A percentile compares a stretch with the other conserved stretches of the same genome.
These are phyloP conservation scores for Yarrowia bubula DNA, from an alignment of 805 yeast genomes.

Conservation along the genomic window DNA sequence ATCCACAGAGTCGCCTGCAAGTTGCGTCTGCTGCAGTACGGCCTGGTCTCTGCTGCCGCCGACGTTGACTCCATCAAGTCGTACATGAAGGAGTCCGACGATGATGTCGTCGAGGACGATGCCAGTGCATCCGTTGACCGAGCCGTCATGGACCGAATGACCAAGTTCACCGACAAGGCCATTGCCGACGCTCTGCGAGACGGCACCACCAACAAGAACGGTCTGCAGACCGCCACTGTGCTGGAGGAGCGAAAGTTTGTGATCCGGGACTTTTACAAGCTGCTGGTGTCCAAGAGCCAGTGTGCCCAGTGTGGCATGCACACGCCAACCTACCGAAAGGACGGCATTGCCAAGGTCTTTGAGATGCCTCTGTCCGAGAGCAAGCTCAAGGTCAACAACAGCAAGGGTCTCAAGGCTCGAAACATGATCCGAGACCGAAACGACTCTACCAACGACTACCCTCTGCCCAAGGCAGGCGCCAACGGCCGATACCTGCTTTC, in stretches of 20 bases:
- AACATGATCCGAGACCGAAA: constrained; percentile 55
- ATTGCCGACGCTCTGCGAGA: constrained; percentile 72
- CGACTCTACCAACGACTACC: constrained; percentile 40
- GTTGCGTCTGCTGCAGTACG: constrained; percentile 79
- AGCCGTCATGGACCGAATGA: constrained; percentile 55
- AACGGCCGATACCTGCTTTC: constrained; percentile 86
- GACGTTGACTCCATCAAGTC: constrained; percentile 65
- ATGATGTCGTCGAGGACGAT: constrained; percentile 38
- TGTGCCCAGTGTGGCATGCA: constrained; percentile 97
- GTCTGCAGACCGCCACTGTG: constrained; percentile 79
- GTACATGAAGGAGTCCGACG: constrained; percentile 50
- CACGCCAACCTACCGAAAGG: constrained; percentile 92
- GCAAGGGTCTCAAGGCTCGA: constrained; percentile 72
- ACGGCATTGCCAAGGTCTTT: constrained; percentile 88
- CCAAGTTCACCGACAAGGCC: constrained; percentile 64
- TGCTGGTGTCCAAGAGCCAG: constrained; percentile 70
- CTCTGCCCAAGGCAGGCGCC: constrained; percentile 52
- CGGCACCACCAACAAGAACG: constrained; percentile 65
- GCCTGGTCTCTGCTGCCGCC: constrained; percentile 73
- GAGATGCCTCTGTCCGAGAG: constrained; percentile 82
- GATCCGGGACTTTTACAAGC: constrained; percentile 64
- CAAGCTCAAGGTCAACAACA: constrained; percentile 71
- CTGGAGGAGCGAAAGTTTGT: constrained; percentile 77
- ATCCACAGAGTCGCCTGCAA: constrained; percentile 75
- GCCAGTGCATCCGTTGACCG: constrained; percentile 39